Evolutionary conservation across 176 grass and related monocot genomes (phyloP), one percentile per base, ranked within the genome.

Genomic region (Bonia amplexicaulis): DNA sequence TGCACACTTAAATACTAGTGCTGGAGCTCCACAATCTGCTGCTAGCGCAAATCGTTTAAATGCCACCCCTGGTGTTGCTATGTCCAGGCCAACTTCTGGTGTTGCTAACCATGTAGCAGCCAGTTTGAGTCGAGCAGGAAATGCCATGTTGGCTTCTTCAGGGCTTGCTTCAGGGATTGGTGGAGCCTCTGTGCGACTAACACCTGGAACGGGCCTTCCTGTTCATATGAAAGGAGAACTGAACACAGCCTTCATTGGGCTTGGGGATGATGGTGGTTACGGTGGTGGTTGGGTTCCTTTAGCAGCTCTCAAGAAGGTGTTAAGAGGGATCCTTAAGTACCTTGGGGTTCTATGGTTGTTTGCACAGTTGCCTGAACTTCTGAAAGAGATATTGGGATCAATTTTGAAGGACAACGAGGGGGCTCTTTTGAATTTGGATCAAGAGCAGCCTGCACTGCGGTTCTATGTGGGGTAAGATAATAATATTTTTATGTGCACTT

Each of bases 361-460:
- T 82, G 97, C 97, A 29, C 97, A 99, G 80, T 89, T 99, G 86
- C 97, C 97, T 84, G 97, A 94, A 78, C 97, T 99, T 86, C 74
- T 99, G 54, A 99, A 99, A 84, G 97, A 99, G 68, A 99, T 99
- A 86, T 20, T 99, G 17, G 97, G 97, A 58, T 99, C 93, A 60
- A 99, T 99, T 83, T 92, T 99, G 80, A 99, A 96, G 90, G 97
- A 99, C 17, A 99, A 96, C 66, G 97, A 99, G 78, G 97, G 97
- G 40, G 91, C 97, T n/a, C 92, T 99, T 59, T 81, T 99, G 35
- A 99, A 99, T 92, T 92, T 99, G 88, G 97, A 99, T 92, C 93
- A 96, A 86, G 97, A 99, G 79, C 97, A 99, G 76, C 97, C 97
- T 69, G 97, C 97, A 12, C 77, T 99, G 55, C 93, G 97, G n/a